Conservation (phyloP, 2,329 filamentous ascomycete genomes). For the Pseudocercospora crystallina region DNA sequence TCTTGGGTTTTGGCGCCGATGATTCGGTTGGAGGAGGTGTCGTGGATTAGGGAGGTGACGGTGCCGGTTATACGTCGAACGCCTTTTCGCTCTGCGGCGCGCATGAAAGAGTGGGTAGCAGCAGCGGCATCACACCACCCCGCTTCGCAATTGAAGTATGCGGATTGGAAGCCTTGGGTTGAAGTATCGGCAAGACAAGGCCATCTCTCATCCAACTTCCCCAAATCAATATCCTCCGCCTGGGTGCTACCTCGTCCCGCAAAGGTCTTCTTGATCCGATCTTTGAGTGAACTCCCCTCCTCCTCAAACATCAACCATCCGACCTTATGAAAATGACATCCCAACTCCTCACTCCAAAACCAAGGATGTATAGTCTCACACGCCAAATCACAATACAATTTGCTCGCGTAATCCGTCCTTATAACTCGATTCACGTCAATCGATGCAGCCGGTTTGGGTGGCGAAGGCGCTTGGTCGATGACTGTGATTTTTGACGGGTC, state of each 20-base stretch:
- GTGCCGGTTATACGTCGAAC: conserved; percentile 48
- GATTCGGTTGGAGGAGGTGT: conserved; percentile 27
- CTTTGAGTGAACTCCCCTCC: conserved; percentile 33
- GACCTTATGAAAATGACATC: conserved; percentile 56
- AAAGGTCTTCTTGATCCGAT: conserved; percentile 56
- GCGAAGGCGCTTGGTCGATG: conserved; percentile 56
- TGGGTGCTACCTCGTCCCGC: conserved; percentile 42
- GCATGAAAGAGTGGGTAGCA: conserved; percentile 47
- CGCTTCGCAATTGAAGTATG: conserved; percentile 53
- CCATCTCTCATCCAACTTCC: conserved; percentile 41
- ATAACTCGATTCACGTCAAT: conserved; percentile 36
- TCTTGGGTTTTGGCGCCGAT: conserved; percentile 52
- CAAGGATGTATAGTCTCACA: conserved; percentile 42
- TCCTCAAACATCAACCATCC: conserved; percentile 59
- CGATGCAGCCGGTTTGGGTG: conserved; percentile 45
- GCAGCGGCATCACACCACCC: conserved; percentile 55
- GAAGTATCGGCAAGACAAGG: conserved; percentile 40
- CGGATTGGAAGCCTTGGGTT: conserved; percentile 40
- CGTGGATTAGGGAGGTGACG: conserved; percentile 45
- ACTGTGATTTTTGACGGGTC: conserved; percentile 53
- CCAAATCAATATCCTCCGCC: conserved; percentile 45
- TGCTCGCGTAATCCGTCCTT: conserved; percentile 32
- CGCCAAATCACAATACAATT: conserved; percentile 34
- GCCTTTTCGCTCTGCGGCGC: conserved; percentile 47
- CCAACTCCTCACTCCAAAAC: conserved; percentile 32